Evolutionary conservation across 371 early-diverging fungal genomes (phyloP), one percentile per base, ranked within the genome.

Genomic region (Mortierella sp.): DNA sequence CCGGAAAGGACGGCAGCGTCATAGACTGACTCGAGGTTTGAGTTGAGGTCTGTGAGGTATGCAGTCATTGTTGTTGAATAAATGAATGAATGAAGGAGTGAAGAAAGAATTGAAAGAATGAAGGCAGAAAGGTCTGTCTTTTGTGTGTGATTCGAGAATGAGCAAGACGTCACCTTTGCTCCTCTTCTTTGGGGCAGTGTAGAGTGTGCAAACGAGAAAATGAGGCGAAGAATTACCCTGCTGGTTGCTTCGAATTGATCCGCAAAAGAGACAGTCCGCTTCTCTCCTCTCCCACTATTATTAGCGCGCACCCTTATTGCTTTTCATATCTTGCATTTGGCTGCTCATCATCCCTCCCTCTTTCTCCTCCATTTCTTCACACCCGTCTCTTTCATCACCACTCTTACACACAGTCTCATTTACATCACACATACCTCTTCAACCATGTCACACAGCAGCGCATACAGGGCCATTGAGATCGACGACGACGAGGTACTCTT

Each of bases 391-490:
- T 31, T 76, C 54, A 47, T 70, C 75, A 48, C 16, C 60, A 21
- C 11, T 57, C 60, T 28, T 34, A 16, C n/a, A 6, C 16, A 31
- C 21, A 68, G 5, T 6, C 68, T 44, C 52, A 54, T n/a, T n/a
- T 48, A 38, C 21, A 68, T 54, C 76, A 63, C 42, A 73, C 74
- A 63, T 24, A 28, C 70, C 19, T 34, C 45, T 11, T 7, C 73
- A 68, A 76, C 24, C 57, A 81, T 79, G 82, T 48, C 77, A 34
- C 76, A 75, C 31, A 65, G 68, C 60, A 77, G 76, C 81, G 75
- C 84, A 21, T 85, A 85, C 73, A 85, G 82, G 58, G 82, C 86
- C 54, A 80, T 85, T 78, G 86, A 85, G 72, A 80, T 85, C 54
- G 86, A 85, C 72, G 86, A 85, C 48, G 82, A 81, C 57, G 84